These are phyloP conservation scores for Arthrobotrys megalospora DNA, from an alignment of 2,329 filamentous ascomycete genomes.

Conservation along the genomic window DNA sequence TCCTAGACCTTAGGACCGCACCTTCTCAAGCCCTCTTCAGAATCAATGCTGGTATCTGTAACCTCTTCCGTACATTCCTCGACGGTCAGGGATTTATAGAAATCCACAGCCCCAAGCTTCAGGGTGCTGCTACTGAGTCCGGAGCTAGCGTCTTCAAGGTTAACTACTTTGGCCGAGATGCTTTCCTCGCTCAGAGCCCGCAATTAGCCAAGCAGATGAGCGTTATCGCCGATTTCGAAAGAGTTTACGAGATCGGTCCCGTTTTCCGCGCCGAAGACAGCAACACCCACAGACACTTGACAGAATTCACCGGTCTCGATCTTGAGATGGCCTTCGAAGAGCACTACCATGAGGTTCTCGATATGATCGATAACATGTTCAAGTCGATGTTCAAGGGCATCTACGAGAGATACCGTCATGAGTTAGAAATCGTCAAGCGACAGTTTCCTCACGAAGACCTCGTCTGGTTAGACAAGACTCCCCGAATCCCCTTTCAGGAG, in stretches of 20 bases:
- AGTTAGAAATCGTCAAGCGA: slow-evolving; percentile 83
- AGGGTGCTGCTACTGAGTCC: slow-evolving; percentile 90
- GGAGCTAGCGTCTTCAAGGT: slow-evolving; percentile 92
- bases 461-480: slow-evolving; percentile 87
- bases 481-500: slow-evolving; percentile 83
- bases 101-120: slow-evolving; percentile 93
- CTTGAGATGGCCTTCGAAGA: slow-evolving; percentile 91
- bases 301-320: slow-evolving; percentile 93
- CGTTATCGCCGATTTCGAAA: slow-evolving; percentile 88
- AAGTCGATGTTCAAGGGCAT: slow-evolving; percentile 83
- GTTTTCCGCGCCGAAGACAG: slow-evolving; percentile 96
- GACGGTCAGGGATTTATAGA: slow-evolving; percentile 86
- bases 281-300: slow-evolving; percentile 94
- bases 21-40: slow-evolving; percentile 90
- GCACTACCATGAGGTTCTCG: slow-evolving; percentile 89
- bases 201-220: slow-evolving; percentile 94
- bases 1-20: slow-evolving; percentile 88
- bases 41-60: slow-evolving; percentile 84
- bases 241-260: slow-evolving; percentile 89
- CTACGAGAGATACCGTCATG: slow-evolving; percentile 78
- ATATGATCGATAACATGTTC: slow-evolving; percentile 82
- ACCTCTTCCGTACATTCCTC: slow-evolving; percentile 82
- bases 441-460: slow-evolving; percentile 90
- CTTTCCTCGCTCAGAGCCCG: slow-evolving; percentile 91
- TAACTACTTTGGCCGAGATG: slow-evolving; percentile 88